Conservation (phyloP, 169 alveolate species). For the Pseudocohnilembus persalinus region DNA sequence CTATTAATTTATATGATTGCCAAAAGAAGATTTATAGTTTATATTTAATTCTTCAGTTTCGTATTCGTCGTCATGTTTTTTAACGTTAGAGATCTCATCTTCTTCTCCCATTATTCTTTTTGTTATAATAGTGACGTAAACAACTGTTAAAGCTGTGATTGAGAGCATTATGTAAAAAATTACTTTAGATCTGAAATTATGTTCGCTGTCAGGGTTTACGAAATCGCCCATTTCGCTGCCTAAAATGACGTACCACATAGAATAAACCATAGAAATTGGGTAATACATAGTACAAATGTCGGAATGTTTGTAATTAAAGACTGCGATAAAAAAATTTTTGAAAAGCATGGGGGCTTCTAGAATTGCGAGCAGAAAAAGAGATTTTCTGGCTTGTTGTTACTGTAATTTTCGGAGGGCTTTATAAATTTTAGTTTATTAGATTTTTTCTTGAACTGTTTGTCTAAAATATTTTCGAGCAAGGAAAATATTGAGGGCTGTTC, state of each 20-base stretch:
- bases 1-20: background rate
- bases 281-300: background rate
- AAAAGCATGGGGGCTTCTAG: background rate
- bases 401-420: background rate
- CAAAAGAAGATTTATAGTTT: background rate
- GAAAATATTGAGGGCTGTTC: background rate
- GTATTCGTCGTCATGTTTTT: background rate
- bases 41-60: background rate
- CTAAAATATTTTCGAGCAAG: background rate
- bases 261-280: background rate
- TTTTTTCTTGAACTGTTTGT: background rate
- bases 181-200: background rate
- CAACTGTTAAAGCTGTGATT: background rate
- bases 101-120: background rate
- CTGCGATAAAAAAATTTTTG: background rate
- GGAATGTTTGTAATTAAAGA: background rate
- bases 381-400: background rate
- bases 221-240: background rate
- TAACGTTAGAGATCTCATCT: background rate
- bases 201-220: background rate
- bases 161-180: background rate
- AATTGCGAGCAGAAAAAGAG: background rate
- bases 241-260: background rate
- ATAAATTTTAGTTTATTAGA: background rate
- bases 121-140: background rate